A percentile compares a stretch with the other conserved stretches of the same genome.
Evolutionary conservation across 1,284 basidiomycete genomes (phyloP).

Genomic region (Cutaneotrichosporon dermatis): DNA sequence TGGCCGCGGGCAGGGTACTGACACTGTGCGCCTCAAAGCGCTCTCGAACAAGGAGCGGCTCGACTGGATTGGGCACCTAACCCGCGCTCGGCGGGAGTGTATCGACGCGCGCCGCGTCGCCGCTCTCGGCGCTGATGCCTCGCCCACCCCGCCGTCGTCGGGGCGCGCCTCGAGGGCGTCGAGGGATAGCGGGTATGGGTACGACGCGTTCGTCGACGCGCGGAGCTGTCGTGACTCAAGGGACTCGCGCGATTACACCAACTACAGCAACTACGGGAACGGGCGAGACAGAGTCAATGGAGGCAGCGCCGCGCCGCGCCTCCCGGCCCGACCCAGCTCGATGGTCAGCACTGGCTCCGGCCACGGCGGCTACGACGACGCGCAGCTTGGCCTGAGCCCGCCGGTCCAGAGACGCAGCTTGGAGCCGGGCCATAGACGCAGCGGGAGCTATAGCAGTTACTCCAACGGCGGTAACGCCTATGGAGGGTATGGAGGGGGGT

Average conservation of each 20-base stretch:
- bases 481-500: no score
- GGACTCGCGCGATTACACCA: no score
- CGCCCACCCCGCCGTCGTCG: background rate
- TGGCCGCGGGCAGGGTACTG: background rate
- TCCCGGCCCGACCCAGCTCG: background rate
- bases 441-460: background rate
- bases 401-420: background rate
- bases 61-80: constrained; percentile 29
- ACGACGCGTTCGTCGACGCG: no score
- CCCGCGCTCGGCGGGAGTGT: constrained; percentile 7
- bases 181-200: no score
- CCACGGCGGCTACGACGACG: constrained; percentile 6
- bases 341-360: background rate
- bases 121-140: background rate
- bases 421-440: background rate
- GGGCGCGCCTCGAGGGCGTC: no score
- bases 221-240: no score
- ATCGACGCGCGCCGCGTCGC: constrained; percentile 4
- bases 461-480: no score
- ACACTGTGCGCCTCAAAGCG: constrained; percentile 15
- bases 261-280: no score
- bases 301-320: no score
- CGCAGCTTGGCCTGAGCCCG: background rate
- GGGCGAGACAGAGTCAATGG: no score
- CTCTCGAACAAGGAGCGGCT: constrained; percentile 11